Base-by-base conservation (phyloP, 345 rosid genomes). In the Iberis pinnata region DNA sequence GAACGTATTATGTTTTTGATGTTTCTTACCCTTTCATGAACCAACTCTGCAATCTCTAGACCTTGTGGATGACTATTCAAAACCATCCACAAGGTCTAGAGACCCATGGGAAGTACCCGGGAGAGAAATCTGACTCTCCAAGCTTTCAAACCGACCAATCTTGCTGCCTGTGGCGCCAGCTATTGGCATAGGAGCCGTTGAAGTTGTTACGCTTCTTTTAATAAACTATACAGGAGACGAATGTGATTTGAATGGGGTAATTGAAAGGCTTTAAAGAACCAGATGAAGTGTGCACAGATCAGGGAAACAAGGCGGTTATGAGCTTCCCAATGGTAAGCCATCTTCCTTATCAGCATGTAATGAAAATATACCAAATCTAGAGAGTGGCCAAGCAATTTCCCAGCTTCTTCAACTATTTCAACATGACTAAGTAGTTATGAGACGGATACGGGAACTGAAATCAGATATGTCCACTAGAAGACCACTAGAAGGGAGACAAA, bases 401-500 rank as follows among this genome's bases (percentile, higher is more conserved):
- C 78, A 36, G 79, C 95, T 70, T 84, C 89, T 71, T 82, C 86
- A 62, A 84, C 95, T 32, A 70, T 76, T 51, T 87, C 96, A 54
- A 61, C 71, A 58, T 70, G 69, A 70, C 84, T 90, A n/a, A n/a
- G n/a, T n/a, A n/a, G n/a, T n/a, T n/a, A n/a, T n/a, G n/a, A n/a
- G n/a, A n/a, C n/a, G n/a, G n/a, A n/a, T n/a, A n/a, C n/a, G n/a
- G n/a, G n/a, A n/a, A n/a, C n/a, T n/a, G n/a, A n/a, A n/a, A n/a
- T n/a, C n/a, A n/a, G n/a, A n/a, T n/a, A n/a, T n/a, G n/a, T n/a
- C n/a, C n/a, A n/a, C n/a, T n/a, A n/a, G 97, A 27, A 88, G 93
- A 22, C 97, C 98, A 42, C 89, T 88, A 9, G 97, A 85, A 50
- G 96, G 95, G 43, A 90, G 71, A 43, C 98, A 95, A 66, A 90